Conservation (phyloP, 306 rosid genomes). For the Oxytropis ochrocephala region DNA sequence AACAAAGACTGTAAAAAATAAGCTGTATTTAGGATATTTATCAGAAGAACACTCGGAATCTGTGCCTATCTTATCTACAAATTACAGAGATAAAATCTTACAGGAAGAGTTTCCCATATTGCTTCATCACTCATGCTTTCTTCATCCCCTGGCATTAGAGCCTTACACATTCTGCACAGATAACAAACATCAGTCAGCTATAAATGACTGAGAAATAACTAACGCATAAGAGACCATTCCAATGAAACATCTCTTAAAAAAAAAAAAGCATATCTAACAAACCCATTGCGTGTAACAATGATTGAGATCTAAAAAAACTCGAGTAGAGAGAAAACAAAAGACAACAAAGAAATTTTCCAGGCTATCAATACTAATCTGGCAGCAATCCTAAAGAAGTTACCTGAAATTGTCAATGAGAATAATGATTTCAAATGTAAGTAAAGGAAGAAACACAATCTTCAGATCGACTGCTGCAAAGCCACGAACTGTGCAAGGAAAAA, state of each 20-base stretch:
- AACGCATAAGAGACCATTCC: not conserved
- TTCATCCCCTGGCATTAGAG: conserved; percentile 95
- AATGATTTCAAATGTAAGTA: conserved; percentile 75
- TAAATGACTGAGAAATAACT: not conserved
- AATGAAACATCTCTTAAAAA: too few species aligned
- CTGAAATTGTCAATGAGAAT: conserved; percentile 90
- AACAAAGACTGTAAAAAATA: conserved; percentile 2
- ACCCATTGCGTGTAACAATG: not conserved
- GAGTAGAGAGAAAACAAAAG: conserved; percentile 6
- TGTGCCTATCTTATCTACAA: conserved; percentile 7
- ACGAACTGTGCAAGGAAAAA: conserved; percentile 45
- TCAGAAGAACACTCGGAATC: not conserved
- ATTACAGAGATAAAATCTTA: conserved; percentile 36
- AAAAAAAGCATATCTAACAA: conserved; percentile 10
- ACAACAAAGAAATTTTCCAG: not conserved
- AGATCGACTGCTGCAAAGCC: conserved; percentile 64
- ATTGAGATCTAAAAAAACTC: not conserved
- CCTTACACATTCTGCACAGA: conserved; percentile 83
- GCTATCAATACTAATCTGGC: not conserved
- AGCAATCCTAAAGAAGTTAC: conserved; percentile 37
- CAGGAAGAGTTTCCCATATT: conserved; percentile 97
- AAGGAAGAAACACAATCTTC: conserved; percentile 91
- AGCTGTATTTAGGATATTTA: not conserved
- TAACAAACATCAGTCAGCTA: conserved; percentile 7
- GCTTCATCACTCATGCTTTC: conserved; percentile 87